These are phyloP conservation scores for Thalassia testudinum DNA, from an alignment of 116 monocot species.

Conservation along the genomic window DNA sequence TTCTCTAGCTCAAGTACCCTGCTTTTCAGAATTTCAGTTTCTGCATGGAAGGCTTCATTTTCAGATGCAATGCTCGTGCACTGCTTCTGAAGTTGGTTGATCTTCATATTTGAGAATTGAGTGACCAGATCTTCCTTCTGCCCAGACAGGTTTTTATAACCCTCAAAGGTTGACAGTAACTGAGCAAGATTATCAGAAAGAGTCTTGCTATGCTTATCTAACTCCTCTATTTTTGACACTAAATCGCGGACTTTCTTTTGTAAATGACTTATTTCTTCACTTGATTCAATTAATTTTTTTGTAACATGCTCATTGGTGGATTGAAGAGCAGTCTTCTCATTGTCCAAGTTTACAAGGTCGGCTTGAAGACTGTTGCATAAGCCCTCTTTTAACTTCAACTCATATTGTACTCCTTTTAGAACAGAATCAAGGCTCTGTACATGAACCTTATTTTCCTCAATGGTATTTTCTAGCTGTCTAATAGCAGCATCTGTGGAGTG, in stretches of 20 bases:
- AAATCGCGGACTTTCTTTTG: constrained; percentile 25
- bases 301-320: constrained; percentile 34
- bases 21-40: constrained; percentile 31
- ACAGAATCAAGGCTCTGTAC: constrained; percentile 32
- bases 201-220: constrained; percentile 43
- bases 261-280: constrained; percentile 27
- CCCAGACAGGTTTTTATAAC: constrained; percentile 24
- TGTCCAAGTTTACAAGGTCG: constrained; percentile 28
- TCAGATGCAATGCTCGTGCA: constrained; percentile 20
- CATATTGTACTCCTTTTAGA: constrained; percentile 27
- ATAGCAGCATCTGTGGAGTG: constrained; percentile 46
- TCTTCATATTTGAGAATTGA: constrained; percentile 31
- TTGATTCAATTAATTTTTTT: constrained; percentile 23
- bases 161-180: constrained; percentile 29
- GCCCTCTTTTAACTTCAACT: constrained; percentile 45
- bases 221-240: constrained; percentile 25
- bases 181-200: constrained; percentile 24
- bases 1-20: constrained; percentile 64
- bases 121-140: constrained; percentile 43
- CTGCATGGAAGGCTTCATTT: constrained; percentile 26
- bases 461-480: constrained; percentile 35
- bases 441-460: constrained; percentile 31
- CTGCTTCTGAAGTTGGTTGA: constrained; percentile 37
- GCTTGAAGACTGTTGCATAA: constrained; percentile 27
- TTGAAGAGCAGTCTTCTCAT: constrained; percentile 42